Conservation (phyloP, 1,284 basidiomycete genomes). For the Ustanciosporium gigantosporum region DNA sequence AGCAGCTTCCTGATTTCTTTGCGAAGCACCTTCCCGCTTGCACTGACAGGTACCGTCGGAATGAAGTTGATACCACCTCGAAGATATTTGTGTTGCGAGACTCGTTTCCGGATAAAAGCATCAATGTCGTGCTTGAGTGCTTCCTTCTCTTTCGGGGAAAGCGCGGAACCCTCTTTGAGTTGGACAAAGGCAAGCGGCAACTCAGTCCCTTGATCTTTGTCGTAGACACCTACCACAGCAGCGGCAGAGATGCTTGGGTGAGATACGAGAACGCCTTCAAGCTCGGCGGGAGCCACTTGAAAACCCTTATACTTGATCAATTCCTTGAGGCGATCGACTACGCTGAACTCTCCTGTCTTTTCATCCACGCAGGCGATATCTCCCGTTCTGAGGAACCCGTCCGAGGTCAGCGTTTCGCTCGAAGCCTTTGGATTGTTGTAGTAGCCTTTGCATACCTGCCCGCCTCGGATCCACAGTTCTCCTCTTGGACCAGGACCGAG, state of each 20-base stretch:
- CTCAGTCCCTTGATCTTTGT: constrained; percentile 37
- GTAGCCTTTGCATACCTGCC: constrained; percentile 37
- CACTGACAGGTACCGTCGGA: constrained; percentile 29
- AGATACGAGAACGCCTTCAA: constrained; percentile 42
- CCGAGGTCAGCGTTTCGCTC: constrained; percentile 70
- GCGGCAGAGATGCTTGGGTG: constrained; percentile 42
- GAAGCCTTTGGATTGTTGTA: constrained; percentile 48
- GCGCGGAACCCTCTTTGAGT: constrained; percentile 7
- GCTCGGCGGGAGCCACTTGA: constrained; percentile 54
- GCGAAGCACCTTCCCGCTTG: constrained; percentile 35
- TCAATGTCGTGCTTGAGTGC: constrained; percentile 12
- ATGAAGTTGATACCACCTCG: constrained; percentile 35
- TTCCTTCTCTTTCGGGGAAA: background rate
- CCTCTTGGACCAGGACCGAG: constrained; percentile 26
- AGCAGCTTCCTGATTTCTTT: constrained; percentile 29
- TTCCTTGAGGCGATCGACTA: constrained; percentile 56
- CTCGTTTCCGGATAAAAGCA: constrained; percentile 17
- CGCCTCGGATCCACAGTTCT: constrained; percentile 34
- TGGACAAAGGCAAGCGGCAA: constrained; percentile 30
- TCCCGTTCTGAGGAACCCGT: constrained; percentile 55
- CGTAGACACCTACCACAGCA: constrained; percentile 48
- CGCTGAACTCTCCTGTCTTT: constrained; percentile 32
- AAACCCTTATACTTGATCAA: constrained; percentile 58
- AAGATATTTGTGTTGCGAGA: constrained; percentile 29
- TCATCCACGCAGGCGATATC: constrained; percentile 43